Base-by-base conservation (phyloP, 306 rosid species). In the Fragaria ananassa region DNA sequence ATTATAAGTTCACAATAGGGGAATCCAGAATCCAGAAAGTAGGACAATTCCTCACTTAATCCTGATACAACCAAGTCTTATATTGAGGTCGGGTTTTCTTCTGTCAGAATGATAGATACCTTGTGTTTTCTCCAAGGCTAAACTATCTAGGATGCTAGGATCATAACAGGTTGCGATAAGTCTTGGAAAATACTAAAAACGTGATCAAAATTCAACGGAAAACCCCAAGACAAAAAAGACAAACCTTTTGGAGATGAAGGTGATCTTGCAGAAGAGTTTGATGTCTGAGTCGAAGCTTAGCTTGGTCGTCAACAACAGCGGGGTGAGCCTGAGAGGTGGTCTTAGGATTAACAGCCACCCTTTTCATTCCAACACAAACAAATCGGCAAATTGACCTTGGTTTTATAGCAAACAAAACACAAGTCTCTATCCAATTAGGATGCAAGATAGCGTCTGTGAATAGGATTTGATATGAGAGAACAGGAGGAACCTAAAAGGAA, bases 221-320 rank as follows among this genome's bases (percentile, higher is more conserved):
- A 71, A 19, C 8, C 46, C 39, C 1, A 57, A 54, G 15, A 10
- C 21, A 21, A 31, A 74, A 19, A 63, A 53, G 8, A 41, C 76
- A 0, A 81, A 91, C 93, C 93, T 87, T 86, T 64, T 86, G 91
- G 46, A 88, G 71, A 5, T 81, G 78, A 37, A 85, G 80, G 83
- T 76, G 86, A 72, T 91, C 83, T 66, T 83, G 81, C 72, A 83
- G 39, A 46, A 81, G 74, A 42, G 4, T 57, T 23, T 70, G 76
- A 74, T 84, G 76, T 50, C 63, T 74, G 9, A 4, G 8, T 8
- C 70, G 62, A 17, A 39, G 17, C 79, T 74, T 76, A 3, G 77
- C 71, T 18, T 77, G 79, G 45, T 82, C 77, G 2, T 23, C 56
- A 31, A 29, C 61, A 18, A 29, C 0, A 42, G 44, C 44, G 11